phyloP scores from a whole-genome alignment of 2,329 filamentous ascomycete species.

The Trichocomaceae sp. region DNA sequence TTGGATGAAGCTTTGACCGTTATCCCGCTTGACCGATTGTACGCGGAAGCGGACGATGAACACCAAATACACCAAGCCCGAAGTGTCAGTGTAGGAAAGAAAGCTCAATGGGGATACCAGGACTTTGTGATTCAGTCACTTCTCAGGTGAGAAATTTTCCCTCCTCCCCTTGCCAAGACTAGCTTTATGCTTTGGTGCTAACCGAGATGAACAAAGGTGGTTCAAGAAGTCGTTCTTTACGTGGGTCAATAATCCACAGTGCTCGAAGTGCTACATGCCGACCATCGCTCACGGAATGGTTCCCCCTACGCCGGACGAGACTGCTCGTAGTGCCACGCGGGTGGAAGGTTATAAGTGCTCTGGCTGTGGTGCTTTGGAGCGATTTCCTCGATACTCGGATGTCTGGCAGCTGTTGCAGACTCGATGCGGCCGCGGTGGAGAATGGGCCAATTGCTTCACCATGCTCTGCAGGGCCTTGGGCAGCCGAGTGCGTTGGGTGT shows the following conservation, averaged over 20 bases:
- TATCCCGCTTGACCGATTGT: constrained; percentile 85
- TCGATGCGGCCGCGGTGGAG: constrained; percentile 75
- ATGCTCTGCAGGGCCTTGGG: constrained; percentile 95
- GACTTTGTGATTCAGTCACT: constrained; percentile 90
- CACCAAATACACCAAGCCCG: constrained; percentile 79
- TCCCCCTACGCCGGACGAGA: constrained; percentile 79
- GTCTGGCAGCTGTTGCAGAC: constrained; percentile 89
- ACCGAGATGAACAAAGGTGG: constrained; percentile 54
- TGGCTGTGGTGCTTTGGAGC: constrained; percentile 70
- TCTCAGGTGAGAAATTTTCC: constrained; percentile 55
- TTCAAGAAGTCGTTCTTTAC: constrained; percentile 93
- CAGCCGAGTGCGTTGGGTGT: constrained; percentile 89
- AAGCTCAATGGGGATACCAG: constrained; percentile 92
- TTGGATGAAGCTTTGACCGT: constrained; percentile 83
- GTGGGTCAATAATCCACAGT: constrained; percentile 93
- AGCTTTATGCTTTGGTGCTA: not conserved
- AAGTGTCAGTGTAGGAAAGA: constrained; percentile 77
- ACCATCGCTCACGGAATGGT: constrained; percentile 79
- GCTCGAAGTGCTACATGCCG: constrained; percentile 71
- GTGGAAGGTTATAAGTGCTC: constrained; percentile 86
- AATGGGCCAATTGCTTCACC: constrained; percentile 98
- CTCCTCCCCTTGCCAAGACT: not conserved
- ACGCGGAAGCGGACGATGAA: constrained; percentile 90
- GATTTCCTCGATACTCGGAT: constrained; percentile 91
- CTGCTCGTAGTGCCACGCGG: constrained; percentile 74